Conservation (phyloP, 129 eudicot genomes). For the Gnaphalium uliginosum region DNA sequence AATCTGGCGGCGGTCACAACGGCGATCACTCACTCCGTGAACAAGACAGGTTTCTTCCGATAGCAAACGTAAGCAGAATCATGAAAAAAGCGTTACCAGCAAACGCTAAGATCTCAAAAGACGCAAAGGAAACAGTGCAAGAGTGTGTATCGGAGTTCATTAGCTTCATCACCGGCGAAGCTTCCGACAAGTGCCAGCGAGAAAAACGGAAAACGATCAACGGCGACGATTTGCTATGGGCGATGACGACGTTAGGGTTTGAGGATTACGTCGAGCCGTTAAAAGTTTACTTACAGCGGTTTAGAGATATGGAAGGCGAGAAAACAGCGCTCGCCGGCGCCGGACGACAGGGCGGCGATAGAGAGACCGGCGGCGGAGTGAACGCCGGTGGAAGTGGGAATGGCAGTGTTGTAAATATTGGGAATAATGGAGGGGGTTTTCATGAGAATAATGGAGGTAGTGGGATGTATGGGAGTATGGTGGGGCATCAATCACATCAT, state of each 20-base stretch:
- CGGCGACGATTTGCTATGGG: conserved; percentile 75
- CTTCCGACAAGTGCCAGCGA: conserved; percentile 71
- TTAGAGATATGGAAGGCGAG: conserved; percentile 71
- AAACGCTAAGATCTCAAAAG: conserved; percentile 71
- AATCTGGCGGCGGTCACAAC: conserved; percentile 60
- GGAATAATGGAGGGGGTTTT: conserved; percentile 39
- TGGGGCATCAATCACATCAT: conserved; percentile 30
- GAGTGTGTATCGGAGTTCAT: conserved; percentile 81
- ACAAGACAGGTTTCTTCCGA: conserved; percentile 72
- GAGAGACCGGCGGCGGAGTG: conserved; percentile 13
- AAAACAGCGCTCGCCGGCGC: conserved; percentile 53
- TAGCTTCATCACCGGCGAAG: conserved; percentile 77
- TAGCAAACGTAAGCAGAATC: conserved; percentile 71
- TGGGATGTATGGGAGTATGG: conserved; percentile 39
- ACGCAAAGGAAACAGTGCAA: conserved; percentile 72
- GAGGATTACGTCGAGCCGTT: conserved; percentile 72
- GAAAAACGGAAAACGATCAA: conserved; percentile 71
- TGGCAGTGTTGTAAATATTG: conserved; percentile 40
- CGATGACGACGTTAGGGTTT: conserved; percentile 70
- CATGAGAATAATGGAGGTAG: conserved; percentile 33
- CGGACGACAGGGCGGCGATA: conserved; percentile 41
- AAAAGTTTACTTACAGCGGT: conserved; percentile 64
- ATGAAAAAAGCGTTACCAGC: conserved; percentile 76
- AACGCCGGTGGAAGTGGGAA: conserved; percentile 25
- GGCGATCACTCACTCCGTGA: conserved; percentile 52